Conservation (phyloP, 164 flowering plant species). For the grape (Vitis vinifera) region DNA sequence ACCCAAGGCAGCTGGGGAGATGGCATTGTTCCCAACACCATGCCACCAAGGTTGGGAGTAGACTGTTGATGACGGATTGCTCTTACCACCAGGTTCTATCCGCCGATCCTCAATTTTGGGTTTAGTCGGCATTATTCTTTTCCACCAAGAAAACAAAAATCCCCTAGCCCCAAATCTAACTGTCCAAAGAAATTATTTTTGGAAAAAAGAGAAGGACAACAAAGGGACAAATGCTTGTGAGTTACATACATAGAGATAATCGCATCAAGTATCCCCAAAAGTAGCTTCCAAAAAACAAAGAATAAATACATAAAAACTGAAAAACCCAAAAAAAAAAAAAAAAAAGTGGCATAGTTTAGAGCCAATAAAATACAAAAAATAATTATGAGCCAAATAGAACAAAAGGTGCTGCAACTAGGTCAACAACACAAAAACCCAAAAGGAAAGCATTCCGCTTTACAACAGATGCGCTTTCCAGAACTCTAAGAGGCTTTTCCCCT, state of each 20-base stretch:
- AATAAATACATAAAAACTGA: too few species aligned
- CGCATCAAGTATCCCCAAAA: not conserved
- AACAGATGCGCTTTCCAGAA: too few species aligned
- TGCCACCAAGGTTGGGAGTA: conserved; percentile 46
- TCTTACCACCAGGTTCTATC: conserved; percentile 14
- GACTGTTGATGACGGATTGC: conserved; percentile 12
- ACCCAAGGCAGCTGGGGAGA: conserved; percentile 8
- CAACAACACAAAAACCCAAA: too few species aligned
- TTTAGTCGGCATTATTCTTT: conserved; percentile 33
- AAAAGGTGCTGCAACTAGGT: too few species aligned
- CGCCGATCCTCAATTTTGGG: conserved; percentile 19
- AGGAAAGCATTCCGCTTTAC: too few species aligned
- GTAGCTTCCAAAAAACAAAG: too few species aligned
- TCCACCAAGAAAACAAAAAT: not conserved
- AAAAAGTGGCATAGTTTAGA: too few species aligned
- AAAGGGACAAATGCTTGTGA: not conserved
- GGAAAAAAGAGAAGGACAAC: not conserved
- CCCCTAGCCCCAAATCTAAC: not conserved
- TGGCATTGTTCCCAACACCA: conserved; percentile 21
- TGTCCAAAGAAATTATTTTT: not conserved
- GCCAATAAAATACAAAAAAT: too few species aligned
- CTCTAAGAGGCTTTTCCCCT: too few species aligned
- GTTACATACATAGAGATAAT: not conserved
- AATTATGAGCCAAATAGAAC: too few species aligned
- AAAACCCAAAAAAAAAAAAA: too few species aligned